Conservation (phyloP, 441 rosid genomes). For the Gossypium schwendimanii region DNA sequence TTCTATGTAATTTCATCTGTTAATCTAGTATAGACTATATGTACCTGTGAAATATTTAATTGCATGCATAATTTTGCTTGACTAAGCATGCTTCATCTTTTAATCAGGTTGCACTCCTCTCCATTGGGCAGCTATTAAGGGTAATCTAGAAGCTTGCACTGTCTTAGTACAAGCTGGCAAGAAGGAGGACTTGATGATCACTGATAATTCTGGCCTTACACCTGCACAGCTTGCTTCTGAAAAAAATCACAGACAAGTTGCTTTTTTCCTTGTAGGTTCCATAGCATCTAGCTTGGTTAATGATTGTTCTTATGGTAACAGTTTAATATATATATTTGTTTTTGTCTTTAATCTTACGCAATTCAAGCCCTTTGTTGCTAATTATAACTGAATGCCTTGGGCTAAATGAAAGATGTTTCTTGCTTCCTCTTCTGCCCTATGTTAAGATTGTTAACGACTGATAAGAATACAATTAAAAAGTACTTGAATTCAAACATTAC, state of each 20-base stretch:
- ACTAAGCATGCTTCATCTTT: slow-evolving; percentile 13
- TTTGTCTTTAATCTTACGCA: slow-evolving; percentile 1
- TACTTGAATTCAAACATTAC: not conserved
- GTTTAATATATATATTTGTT: slow-evolving; percentile 7
- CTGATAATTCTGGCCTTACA: slow-evolving; percentile 86
- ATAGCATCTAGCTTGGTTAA: slow-evolving; percentile 28
- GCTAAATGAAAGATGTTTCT: slow-evolving; percentile 7
- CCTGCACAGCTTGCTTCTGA: slow-evolving; percentile 98
- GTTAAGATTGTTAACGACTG: not conserved
- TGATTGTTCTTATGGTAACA: slow-evolving; percentile 13
- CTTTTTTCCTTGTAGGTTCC: slow-evolving; percentile 88
- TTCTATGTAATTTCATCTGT: slow-evolving; percentile 1
- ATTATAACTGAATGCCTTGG: slow-evolving; percentile 13
- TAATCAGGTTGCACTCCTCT: slow-evolving; percentile 88
- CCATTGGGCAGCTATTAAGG: slow-evolving; percentile 98
- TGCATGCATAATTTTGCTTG: not conserved
- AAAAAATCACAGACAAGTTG: slow-evolving; percentile 97
- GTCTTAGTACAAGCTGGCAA: slow-evolving; percentile 94
- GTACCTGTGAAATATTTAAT: not conserved
- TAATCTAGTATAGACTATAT: not conserved
- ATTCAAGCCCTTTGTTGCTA: not conserved
- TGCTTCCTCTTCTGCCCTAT: not conserved
- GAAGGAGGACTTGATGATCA: slow-evolving; percentile 79
- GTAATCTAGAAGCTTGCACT: slow-evolving; percentile 97
- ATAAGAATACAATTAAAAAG: not conserved